phyloP scores from a whole-genome alignment of 768 basidiomycete genomes.

The Suillus lakei region DNA sequence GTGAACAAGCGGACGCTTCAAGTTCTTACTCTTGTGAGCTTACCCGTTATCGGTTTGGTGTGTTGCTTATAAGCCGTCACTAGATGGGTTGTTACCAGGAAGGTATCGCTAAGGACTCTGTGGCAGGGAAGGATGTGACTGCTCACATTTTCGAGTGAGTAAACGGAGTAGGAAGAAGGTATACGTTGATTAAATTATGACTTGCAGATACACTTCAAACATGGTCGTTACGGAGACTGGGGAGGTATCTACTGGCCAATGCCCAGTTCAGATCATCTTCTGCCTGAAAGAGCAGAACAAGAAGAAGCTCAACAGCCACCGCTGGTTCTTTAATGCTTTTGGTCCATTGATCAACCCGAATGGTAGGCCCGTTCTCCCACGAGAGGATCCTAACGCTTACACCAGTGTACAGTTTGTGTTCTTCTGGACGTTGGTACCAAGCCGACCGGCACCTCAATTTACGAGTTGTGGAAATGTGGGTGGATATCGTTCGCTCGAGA shows the following conservation, averaged over 20 bases:
- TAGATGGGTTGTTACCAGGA: conserved; percentile 90
- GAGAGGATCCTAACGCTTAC: not conserved
- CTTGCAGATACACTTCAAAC: conserved; percentile 70
- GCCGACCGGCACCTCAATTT: conserved; percentile 92
- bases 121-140: conserved; percentile 88
- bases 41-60: conserved; percentile 13
- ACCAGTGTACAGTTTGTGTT: conserved; percentile 67
- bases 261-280: conserved; percentile 87
- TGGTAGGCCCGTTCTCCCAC: conserved; percentile 44
- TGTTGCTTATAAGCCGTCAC: conserved; percentile 6
- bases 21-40: conserved; percentile 75
- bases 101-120: conserved; percentile 87
- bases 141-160: conserved; percentile 92
- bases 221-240: conserved; percentile 80
- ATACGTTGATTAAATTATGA: conserved; percentile 1
- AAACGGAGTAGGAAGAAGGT: not conserved
- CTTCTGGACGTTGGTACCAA: conserved; percentile 96
- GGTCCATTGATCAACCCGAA: conserved; percentile 87
- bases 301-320: conserved; percentile 94
- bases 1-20: conserved; percentile 91
- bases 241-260: conserved; percentile 75
- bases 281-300: conserved; percentile 96
- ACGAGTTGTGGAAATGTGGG: conserved; percentile 93
- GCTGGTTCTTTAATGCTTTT: conserved; percentile 98
- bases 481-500: not conserved